Conservation (phyloP, 441 rosid genomes). For the Pelargonium exstipulatum region DNA sequence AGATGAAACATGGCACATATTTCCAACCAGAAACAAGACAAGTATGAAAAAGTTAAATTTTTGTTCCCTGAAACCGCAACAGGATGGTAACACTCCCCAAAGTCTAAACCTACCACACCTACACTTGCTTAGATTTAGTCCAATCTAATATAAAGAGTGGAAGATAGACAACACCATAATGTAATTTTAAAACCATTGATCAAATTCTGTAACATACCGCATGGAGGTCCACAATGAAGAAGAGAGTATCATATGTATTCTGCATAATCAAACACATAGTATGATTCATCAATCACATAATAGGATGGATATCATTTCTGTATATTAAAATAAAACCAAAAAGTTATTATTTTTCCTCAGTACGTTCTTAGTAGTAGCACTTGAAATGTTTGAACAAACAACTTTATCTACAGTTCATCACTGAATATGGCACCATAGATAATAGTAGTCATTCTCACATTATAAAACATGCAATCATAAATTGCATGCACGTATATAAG, state of each 20-base stretch:
- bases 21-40: neutral
- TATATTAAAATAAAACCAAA: neutral
- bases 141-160: neutral
- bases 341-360: neutral
- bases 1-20: constrained; percentile 6
- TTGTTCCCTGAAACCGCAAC: neutral
- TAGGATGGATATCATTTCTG: neutral
- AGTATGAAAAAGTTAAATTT: constrained; percentile 1
- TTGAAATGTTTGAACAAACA: neutral
- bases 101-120: too few relatives aligned
- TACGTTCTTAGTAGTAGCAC: neutral
- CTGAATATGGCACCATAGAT: neutral
- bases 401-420: neutral
- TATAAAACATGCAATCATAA: neutral
- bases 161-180: neutral
- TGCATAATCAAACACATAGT: constrained; percentile 34
- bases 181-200: constrained; percentile 1
- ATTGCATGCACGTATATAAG: neutral
- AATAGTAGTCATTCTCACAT: neutral
- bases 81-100: too few relatives aligned
- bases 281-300: constrained; percentile 9
- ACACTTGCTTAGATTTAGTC: neutral
- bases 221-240: constrained; percentile 79
- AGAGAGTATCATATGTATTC: constrained; percentile 76
- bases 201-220: constrained; percentile 49